These are phyloP conservation scores for Lepiota brunneoincarnata DNA, from an alignment of 768 basidiomycete genomes.

Conservation along the genomic window DNA sequence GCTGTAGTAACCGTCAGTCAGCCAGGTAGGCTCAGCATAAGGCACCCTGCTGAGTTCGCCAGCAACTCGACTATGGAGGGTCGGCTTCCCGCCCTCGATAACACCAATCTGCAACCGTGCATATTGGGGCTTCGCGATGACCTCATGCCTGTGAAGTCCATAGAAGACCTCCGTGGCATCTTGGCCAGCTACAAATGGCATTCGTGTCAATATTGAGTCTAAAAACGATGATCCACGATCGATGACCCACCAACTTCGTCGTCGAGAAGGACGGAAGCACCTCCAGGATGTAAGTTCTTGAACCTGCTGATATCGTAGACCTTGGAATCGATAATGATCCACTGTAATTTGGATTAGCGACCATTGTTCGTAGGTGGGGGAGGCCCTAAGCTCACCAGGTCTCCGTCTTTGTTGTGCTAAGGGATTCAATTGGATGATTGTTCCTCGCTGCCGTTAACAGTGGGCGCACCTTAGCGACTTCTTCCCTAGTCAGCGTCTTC, in stretches of 20 bases:
- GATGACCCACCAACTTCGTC: constrained; percentile 64
- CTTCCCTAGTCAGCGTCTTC: constrained; percentile 36
- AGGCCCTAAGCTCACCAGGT: constrained; percentile 40
- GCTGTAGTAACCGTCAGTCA: constrained; percentile 60
- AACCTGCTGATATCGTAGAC: constrained; percentile 86
- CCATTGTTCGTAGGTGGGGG: constrained; percentile 30
- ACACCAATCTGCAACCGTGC: constrained; percentile 72
- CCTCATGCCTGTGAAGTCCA: constrained; percentile 84
- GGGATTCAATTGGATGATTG: constrained; percentile 13
- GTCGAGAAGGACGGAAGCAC: constrained; percentile 71
- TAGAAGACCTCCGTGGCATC: constrained; percentile 92
- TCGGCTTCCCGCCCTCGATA: constrained; percentile 64
- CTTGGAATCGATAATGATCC: constrained; percentile 84
- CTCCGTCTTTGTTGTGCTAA: constrained; percentile 74
- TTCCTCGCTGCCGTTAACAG: background rate
- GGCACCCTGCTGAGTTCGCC: constrained; percentile 80
- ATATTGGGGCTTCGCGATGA: constrained; percentile 80
- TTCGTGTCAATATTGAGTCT: background rate
- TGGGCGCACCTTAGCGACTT: constrained; percentile 39
- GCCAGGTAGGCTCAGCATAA: constrained; percentile 90
- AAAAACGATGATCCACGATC: background rate
- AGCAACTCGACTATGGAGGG: constrained; percentile 50
- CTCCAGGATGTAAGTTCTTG: constrained; percentile 84
- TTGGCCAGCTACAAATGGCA: constrained; percentile 63
- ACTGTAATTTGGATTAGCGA: constrained; percentile 36